Evolutionary conservation across 169 alveolate genomes (phyloP).

Genomic region (Plasmodium vivax): DNA sequence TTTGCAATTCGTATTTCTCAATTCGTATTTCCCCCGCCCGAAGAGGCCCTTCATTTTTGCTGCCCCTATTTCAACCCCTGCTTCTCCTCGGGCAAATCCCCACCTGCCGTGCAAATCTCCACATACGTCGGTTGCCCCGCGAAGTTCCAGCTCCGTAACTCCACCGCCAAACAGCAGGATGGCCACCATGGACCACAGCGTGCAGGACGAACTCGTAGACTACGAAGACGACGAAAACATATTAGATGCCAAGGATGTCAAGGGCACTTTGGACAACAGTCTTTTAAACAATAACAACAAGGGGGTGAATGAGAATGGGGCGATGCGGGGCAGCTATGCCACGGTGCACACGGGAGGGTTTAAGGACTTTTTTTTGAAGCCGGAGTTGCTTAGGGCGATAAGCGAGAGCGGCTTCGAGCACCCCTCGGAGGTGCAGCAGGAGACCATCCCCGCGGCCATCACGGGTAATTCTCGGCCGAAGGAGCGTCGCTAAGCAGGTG

Average conservation of each 20-base stretch:
- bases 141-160: not conserved
- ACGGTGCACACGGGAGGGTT: slow-evolving; percentile 94
- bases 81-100: not conserved
- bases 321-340: slow-evolving; percentile 91
- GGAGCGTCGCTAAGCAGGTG: not conserved
- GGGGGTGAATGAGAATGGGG: slow-evolving; percentile 79
- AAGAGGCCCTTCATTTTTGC: not conserved
- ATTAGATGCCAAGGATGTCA: slow-evolving; percentile 75
- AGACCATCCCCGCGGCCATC: slow-evolving; percentile 98
- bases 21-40: not conserved
- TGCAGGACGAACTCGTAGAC: slow-evolving; percentile 85
- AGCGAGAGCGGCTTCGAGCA: slow-evolving; percentile 99
- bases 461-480: slow-evolving; percentile 87
- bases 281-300: slow-evolving; percentile 78
- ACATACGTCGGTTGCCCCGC: not conserved
- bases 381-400: slow-evolving; percentile 96
- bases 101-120: not conserved
- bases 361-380: slow-evolving; percentile 97
- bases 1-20: too few relatives aligned
- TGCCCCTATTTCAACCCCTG: not conserved
- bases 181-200: slow-evolving; percentile 76
- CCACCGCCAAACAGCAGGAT: slow-evolving; percentile 20
- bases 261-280: slow-evolving; percentile 34
- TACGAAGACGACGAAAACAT: slow-evolving; percentile 86
- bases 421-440: slow-evolving; percentile 99